A percentile compares a stretch with the other conserved stretches of the same genome.
These are phyloP conservation scores for Liquidambar formosana DNA, from an alignment of 164 flowering plant species.

Conservation along the genomic window DNA sequence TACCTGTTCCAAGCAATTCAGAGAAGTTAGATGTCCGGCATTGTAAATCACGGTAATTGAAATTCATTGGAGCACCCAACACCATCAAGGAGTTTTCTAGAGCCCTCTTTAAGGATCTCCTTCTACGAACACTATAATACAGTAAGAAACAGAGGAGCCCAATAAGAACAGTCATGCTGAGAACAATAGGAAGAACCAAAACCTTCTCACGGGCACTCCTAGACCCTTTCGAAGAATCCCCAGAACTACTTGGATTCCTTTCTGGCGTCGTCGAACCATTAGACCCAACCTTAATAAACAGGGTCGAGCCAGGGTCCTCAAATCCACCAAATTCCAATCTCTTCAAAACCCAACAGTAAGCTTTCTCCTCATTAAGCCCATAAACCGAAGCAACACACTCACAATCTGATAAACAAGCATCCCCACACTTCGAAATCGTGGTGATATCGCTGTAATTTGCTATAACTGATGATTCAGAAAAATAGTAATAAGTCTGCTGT, in stretches of 20 bases:
- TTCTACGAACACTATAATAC: conserved; percentile 48
- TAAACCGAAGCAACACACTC: conserved; percentile 88
- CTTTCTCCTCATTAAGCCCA: conserved; percentile 72
- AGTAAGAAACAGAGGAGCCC: conserved; percentile 56
- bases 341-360: conserved; percentile 84
- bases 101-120: conserved; percentile 38
- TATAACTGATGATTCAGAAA: conserved; percentile 55
- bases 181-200: conserved; percentile 65
- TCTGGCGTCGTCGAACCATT: conserved; percentile 30
- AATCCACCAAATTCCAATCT: conserved; percentile 82
- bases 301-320: conserved; percentile 71
- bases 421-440: conserved; percentile 62
- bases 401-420: conserved; percentile 71
- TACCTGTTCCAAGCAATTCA: conserved; percentile 73
- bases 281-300: conserved; percentile 62
- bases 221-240: conserved; percentile 23
- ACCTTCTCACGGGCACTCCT: conserved; percentile 33
- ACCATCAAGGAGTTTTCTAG: conserved; percentile 45
- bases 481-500: conserved; percentile 72
- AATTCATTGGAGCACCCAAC: conserved; percentile 71
- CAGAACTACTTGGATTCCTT: conserved; percentile 9
- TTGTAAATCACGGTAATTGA: conserved; percentile 73
- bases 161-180: conserved; percentile 51
- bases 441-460: conserved; percentile 69
- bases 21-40: conserved; percentile 51